Conservation (phyloP, 2,329 filamentous ascomycete species). For the Penicillium nordicum region DNA sequence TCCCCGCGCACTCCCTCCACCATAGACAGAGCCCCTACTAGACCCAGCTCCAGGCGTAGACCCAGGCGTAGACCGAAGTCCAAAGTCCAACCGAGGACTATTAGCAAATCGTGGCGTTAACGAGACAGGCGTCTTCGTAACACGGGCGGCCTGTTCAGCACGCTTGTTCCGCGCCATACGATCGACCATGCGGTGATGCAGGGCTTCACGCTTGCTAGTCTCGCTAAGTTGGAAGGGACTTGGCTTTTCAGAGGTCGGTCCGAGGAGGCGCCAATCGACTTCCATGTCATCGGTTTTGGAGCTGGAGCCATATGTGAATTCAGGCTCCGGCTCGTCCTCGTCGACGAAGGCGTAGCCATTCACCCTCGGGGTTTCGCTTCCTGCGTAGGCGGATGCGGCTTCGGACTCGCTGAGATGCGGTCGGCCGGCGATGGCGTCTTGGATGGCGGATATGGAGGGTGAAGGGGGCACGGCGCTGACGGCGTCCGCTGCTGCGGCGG, state of each 20-base stretch:
- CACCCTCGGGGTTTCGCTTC: conserved; percentile 79
- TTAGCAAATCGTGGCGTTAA: conserved; percentile 38
- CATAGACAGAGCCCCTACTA: conserved; percentile 12
- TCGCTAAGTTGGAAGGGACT: conserved; percentile 80
- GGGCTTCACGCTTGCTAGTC: conserved; percentile 69
- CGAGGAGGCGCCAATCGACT: conserved; percentile 39
- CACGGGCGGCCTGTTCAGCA: conserved; percentile 57
- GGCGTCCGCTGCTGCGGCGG: conserved; percentile 31
- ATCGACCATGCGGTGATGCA: conserved; percentile 86
- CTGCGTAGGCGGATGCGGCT: conserved; percentile 46
- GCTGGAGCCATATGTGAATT: conserved; percentile 15
- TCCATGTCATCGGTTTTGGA: conserved; percentile 4
- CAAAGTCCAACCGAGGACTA: conserved; percentile 39
- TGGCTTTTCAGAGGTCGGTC: conserved; percentile 50
- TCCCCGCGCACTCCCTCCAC: conserved; percentile 4
- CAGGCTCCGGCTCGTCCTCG: conserved; percentile 55
- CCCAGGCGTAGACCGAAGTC: conserved; percentile 14
- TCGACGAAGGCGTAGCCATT: conserved; percentile 95
- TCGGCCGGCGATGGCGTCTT: conserved; percentile 75
- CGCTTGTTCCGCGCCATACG: conserved; percentile 70
- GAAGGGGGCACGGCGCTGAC: conserved; percentile 58
- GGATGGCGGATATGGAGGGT: conserved; percentile 78
- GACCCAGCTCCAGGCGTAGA: conserved; percentile 15
- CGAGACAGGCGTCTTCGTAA: conserved; percentile 49
- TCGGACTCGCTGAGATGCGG: conserved; percentile 63